Conservation (phyloP, 768 basidiomycete species). For the Tricholoma flavovirens region DNA sequence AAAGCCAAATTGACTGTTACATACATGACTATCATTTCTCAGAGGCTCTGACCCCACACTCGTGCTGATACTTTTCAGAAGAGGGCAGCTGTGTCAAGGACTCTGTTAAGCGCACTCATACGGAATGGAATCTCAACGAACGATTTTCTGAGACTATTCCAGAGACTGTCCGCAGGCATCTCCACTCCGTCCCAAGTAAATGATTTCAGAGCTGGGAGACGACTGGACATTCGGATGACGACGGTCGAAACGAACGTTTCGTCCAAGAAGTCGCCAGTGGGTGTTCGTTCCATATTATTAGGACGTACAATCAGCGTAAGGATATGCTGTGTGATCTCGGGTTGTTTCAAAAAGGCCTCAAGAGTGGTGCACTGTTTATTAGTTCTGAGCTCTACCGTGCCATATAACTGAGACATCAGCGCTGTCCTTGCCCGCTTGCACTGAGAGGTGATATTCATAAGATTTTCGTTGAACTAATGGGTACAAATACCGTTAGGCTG, state of each 20-base stretch:
- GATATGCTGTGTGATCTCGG: conserved; percentile 25
- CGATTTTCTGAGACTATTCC: conserved; percentile 28
- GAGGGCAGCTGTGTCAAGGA: conserved; percentile 24
- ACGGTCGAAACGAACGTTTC: conserved; percentile 25
- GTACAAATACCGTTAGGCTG: conserved; percentile 21
- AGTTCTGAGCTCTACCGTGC: conserved; percentile 28
- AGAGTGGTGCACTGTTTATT: conserved; percentile 30
- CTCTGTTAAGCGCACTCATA: conserved; percentile 8
- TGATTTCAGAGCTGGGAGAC: conserved; percentile 19
- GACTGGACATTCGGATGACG: conserved; percentile 20
- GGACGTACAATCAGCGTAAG: conserved; percentile 24
- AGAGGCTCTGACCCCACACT: conserved; percentile 29
- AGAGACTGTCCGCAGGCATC: conserved; percentile 28
- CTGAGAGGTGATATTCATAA: conserved; percentile 13
- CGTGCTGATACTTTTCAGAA: conserved; percentile 28
- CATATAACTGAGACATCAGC: conserved; percentile 26
- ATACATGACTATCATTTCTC: conserved; percentile 27
- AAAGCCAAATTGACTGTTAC: conserved; percentile 10
- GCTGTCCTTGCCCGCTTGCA: conserved; percentile 22
- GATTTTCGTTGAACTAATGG: neutral
- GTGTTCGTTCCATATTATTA: conserved; percentile 29
- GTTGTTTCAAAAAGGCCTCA: conserved; percentile 43
- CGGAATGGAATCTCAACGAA: conserved; percentile 3
- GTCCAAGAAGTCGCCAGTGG: conserved; percentile 27
- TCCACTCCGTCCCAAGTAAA: conserved; percentile 36